Conservation (phyloP, 768 basidiomycete species). For the Tulasnella sp. region DNA sequence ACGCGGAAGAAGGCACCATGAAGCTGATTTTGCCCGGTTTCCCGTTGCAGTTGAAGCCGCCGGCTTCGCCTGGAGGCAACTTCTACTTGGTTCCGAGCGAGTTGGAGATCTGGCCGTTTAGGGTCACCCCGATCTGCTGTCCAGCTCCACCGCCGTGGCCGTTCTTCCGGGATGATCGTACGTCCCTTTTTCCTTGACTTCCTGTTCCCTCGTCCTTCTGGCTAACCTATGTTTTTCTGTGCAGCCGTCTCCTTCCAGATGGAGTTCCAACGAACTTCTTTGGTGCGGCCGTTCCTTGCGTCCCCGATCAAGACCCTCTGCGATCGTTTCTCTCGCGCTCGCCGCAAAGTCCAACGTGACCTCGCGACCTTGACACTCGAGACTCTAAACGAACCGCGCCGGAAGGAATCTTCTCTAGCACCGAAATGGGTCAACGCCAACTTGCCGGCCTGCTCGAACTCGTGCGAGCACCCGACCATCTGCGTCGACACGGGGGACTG, state of each 20-base stretch:
- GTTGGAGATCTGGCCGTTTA: conserved; percentile 39
- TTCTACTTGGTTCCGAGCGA: conserved; percentile 28
- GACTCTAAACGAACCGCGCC: conserved; percentile 27
- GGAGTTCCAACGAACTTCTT: conserved; percentile 43
- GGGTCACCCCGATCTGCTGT: conserved; percentile 44
- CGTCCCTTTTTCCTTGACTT: not conserved
- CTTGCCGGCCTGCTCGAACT: conserved; percentile 44
- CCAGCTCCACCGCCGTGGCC: conserved; percentile 43
- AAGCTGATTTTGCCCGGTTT: conserved; percentile 41
- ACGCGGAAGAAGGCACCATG: conserved; percentile 34
- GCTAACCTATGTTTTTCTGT: not conserved
- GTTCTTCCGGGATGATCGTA: conserved; percentile 42
- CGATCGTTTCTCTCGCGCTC: conserved; percentile 26
- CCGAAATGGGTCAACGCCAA: conserved; percentile 41
- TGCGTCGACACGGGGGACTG: conserved; percentile 45
- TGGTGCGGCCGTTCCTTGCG: conserved; percentile 36
- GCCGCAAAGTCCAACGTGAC: conserved; percentile 29
- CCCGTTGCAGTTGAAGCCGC: conserved; percentile 38
- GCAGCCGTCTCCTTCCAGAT: conserved; percentile 41
- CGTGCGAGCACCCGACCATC: conserved; percentile 43
- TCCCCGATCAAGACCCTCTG: conserved; percentile 31
- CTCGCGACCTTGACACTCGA: conserved; percentile 27
- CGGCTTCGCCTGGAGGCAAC: conserved; percentile 36
- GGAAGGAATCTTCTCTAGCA: not conserved
- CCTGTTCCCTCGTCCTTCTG: not conserved